Evolutionary conservation across 306 rosid genomes (phyloP), one percentile per base, ranked within the genome.

Genomic region (Rosa chinensis): DNA sequence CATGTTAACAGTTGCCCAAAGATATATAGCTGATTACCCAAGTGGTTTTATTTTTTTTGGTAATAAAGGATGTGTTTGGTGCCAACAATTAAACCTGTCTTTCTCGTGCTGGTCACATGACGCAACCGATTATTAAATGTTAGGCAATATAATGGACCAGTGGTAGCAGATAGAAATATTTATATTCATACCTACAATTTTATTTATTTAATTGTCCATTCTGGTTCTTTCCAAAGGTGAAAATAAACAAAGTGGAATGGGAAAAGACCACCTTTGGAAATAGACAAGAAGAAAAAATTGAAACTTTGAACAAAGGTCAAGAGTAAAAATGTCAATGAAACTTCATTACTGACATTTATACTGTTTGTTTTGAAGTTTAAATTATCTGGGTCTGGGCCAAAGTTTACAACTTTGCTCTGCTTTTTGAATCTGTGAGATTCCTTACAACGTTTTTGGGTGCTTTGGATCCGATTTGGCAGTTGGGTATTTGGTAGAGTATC

Each of bases 401-500:
- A 76, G 49, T 49, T 75, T 35, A 42, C 28, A 16, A 4, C 47
- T 3, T 53, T 55, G 55, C 45, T 13, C 40, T 32, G 21, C 21
- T 76, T 47, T 20, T 35, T 64, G 63, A 32, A 76, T 76, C 79
- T 63, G 16, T 18, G 48, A 49, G 62, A 67, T 66, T 35, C 70
- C 20, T 66, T 18, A 20, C 70, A 66, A 67, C 43, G 44, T 32
- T 64, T 64, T 28, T 44, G 35, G 72, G 28, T 18, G 47, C 45
- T 47, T 21, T 39, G 72, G 79, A 76, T 48, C 79, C 72, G 39
- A 47, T 76, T 76, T 28, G 49, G 79, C 63, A 49, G 4, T 17
- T 76, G 72, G 79, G 72, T 32, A 5, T 76, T 44, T 76, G 37
- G 2, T n/a, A n/a, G 10, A 64, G 58, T 28, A 28, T 12, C 44